Evolutionary conservation across 768 basidiomycete species (phyloP).

Genomic region (Termitomyces sp.): DNA sequence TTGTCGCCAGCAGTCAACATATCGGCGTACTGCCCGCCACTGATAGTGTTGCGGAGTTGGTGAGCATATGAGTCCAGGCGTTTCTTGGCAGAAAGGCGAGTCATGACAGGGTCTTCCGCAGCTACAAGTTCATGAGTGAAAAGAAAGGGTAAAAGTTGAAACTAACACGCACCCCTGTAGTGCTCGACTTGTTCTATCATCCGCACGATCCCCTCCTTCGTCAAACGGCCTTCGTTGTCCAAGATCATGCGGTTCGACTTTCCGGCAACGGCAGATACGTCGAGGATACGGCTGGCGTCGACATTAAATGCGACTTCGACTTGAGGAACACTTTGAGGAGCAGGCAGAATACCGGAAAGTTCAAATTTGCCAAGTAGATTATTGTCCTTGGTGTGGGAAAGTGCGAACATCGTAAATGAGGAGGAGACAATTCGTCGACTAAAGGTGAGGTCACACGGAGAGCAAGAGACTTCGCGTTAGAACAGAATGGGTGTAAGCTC

Average conservation of each 20-base stretch:
- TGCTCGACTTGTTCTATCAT: constrained; percentile 95
- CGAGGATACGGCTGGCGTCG: constrained; percentile 93
- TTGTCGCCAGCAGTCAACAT: constrained; percentile 89
- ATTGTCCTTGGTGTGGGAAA: constrained; percentile 98
- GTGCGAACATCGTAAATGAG: too few relatives aligned
- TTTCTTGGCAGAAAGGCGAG: constrained; percentile 86
- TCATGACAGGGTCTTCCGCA: constrained; percentile 82
- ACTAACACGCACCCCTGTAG: constrained; percentile 58
- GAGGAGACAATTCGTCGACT: too few relatives aligned
- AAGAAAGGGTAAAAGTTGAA: not conserved
- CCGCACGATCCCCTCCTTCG: constrained; percentile 96
- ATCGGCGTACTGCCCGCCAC: constrained; percentile 78
- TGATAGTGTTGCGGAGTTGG: constrained; percentile 88
- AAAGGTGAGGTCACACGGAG: too few relatives aligned
- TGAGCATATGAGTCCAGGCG: constrained; percentile 91
- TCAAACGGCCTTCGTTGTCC: constrained; percentile 94
- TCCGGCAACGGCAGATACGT: constrained; percentile 91
- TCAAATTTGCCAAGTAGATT: constrained; percentile 98
- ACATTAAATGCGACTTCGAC: constrained; percentile 98
- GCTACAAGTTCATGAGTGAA: constrained; percentile 29
- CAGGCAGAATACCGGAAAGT: constrained; percentile 92
- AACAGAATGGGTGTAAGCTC: too few relatives aligned
- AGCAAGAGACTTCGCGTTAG: too few relatives aligned
- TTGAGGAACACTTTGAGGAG: constrained; percentile 96
- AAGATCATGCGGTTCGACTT: constrained; percentile 94